These are phyloP conservation scores for Hypomyces perniciosus DNA, from an alignment of 2,329 filamentous ascomycete species.

Conservation along the genomic window DNA sequence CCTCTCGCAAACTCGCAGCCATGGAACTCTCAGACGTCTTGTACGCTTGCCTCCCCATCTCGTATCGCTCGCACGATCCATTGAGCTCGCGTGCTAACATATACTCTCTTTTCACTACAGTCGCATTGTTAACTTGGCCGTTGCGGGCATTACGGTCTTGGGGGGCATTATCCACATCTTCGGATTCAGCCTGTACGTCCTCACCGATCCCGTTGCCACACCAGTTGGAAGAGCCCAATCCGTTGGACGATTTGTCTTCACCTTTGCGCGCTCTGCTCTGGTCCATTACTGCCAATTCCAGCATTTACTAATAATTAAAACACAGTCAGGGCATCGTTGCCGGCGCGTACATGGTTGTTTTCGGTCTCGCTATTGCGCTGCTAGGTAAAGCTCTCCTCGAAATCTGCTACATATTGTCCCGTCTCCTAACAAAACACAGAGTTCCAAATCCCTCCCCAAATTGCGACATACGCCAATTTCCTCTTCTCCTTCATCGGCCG, in stretches of 20 bases:
- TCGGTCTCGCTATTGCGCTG: slow-evolving; percentile 71
- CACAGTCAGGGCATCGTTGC: slow-evolving; percentile 55
- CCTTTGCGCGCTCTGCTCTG: too few species aligned
- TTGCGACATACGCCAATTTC: slow-evolving; percentile 92
- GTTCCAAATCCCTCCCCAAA: slow-evolving; percentile 90
- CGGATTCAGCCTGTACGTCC: slow-evolving; percentile 50
- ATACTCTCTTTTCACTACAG: slow-evolving; percentile 40
- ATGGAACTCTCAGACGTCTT: slow-evolving; percentile 12
- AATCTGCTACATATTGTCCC: background rate
- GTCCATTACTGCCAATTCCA: background rate
- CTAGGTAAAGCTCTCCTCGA: slow-evolving; percentile 40
- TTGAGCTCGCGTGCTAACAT: slow-evolving; percentile 7
- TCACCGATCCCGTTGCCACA: background rate
- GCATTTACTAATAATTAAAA: background rate
- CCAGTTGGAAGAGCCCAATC: too few species aligned
- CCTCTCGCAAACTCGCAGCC: background rate
- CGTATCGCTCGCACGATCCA: background rate
- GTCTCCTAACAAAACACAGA: slow-evolving; percentile 41
- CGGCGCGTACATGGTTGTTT: slow-evolving; percentile 82
- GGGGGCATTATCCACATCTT: slow-evolving; percentile 75
- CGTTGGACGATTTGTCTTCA: too few species aligned
- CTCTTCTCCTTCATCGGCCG: slow-evolving; percentile 96
- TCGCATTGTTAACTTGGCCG: slow-evolving; percentile 87
- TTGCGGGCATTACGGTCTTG: slow-evolving; percentile 80
- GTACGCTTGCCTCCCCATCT: background rate